Evolutionary conservation across 768 basidiomycete species (phyloP).

Genomic region (Leccinellum luteum): DNA sequence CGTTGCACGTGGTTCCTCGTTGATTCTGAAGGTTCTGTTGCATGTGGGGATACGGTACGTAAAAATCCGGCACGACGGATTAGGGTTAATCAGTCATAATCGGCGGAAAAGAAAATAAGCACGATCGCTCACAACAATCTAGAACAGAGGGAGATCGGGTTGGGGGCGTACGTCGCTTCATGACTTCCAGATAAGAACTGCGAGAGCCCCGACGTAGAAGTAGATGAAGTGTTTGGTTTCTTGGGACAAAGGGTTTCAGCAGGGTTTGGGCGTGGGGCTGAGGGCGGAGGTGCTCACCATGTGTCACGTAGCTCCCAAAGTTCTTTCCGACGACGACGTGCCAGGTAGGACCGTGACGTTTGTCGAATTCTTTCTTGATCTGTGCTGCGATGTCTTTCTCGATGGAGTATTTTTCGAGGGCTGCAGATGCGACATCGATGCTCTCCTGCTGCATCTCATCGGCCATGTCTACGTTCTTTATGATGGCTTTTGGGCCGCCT

Average conservation of each 20-base stretch:
- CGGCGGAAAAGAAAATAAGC: neutral
- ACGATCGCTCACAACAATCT: conserved; percentile 25
- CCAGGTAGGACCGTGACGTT: conserved; percentile 91
- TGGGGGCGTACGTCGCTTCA: conserved; percentile 34
- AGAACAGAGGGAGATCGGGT: conserved; percentile 10
- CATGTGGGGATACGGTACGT: neutral
- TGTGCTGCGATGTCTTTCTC: conserved; percentile 98
- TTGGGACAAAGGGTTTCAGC: conserved; percentile 32
- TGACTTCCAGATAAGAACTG: conserved; percentile 95
- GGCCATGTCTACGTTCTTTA: conserved; percentile 96
- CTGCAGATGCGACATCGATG: conserved; percentile 81
- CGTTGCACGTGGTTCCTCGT: conserved; percentile 17
- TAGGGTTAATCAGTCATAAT: neutral
- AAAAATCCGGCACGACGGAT: neutral
- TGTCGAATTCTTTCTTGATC: conserved; percentile 98
- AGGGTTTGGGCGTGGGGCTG: neutral
- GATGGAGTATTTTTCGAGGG: conserved; percentile 88
- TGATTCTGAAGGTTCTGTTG: neutral
- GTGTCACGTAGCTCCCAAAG: conserved; percentile 97
- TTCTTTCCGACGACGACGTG: conserved; percentile 99
- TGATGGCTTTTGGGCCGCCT: conserved; percentile 73
- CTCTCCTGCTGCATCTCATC: conserved; percentile 96
- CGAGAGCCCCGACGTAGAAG: conserved; percentile 92
- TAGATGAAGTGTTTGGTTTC: conserved; percentile 99
- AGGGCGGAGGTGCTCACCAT: conserved; percentile 54